Evolutionary conservation across 805 yeast species (phyloP).

Genomic region (Alloascoidea hylecoeti): DNA sequence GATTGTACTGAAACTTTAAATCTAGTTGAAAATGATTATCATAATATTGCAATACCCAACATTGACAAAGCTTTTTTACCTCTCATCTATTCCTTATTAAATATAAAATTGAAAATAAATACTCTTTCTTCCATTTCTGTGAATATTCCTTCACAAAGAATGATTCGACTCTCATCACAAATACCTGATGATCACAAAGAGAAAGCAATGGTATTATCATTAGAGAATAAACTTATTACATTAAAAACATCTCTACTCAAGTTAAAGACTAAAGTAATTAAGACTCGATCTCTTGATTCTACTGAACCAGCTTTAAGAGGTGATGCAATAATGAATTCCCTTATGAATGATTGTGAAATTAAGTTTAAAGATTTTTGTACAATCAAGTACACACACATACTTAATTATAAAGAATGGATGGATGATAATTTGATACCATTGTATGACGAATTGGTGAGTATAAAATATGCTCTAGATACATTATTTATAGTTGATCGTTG

Average conservation of each 20-base stretch:
- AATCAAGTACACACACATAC: too few species aligned
- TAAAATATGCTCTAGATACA: slow-evolving; percentile 68
- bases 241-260: slow-evolving; percentile 4
- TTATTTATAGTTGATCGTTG: slow-evolving; percentile 87
- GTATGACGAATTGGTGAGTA: slow-evolving; percentile 46
- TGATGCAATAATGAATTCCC: slow-evolving; percentile 15
- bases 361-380: slow-evolving; percentile 54
- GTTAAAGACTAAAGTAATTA: slow-evolving; percentile 15
- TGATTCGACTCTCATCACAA: too few species aligned
- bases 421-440: slow-evolving; percentile 38
- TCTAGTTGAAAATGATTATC: slow-evolving; percentile 42
- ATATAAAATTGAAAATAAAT: slow-evolving; percentile 47
- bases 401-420: slow-evolving; percentile 19
- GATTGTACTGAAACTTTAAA: slow-evolving; percentile 46
- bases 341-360: slow-evolving; percentile 74
- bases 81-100: slow-evolving; percentile 44
- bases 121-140: slow-evolving; percentile 34
- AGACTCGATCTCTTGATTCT: too few species aligned
- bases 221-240: too few species aligned
- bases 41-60: slow-evolving; percentile 34
- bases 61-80: slow-evolving; percentile 35
- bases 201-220: too few species aligned
- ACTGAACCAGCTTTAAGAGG: slow-evolving; percentile 15
- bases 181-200: too few species aligned
- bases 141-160: too few species aligned